A percentile compares a stretch with the other conserved stretches of the same genome.
Evolutionary conservation across 192 early-diverging fungal genomes (phyloP).

Genomic region (Entomortierella chlamydospora): DNA sequence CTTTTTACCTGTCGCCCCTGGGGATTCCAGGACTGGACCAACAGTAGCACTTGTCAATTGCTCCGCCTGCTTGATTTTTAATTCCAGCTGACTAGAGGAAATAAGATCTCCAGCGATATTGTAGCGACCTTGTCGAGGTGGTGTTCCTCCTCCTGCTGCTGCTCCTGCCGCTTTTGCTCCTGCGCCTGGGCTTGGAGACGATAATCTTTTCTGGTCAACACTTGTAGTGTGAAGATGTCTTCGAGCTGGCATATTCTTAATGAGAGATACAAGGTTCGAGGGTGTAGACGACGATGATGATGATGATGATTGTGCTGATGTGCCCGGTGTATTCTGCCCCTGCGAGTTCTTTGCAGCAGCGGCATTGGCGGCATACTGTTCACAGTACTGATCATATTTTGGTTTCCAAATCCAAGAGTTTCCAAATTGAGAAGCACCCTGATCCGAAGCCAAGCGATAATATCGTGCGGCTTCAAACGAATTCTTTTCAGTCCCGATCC

Average conservation of each 20-base stretch:
- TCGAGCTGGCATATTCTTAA: background rate
- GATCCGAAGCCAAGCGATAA: slow-evolving; percentile 76
- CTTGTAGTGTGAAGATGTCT: background rate
- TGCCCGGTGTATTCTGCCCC: background rate
- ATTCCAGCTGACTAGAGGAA: slow-evolving; percentile 39
- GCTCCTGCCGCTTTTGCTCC: background rate
- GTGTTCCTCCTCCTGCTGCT: background rate
- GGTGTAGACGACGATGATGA: background rate
- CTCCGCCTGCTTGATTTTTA: slow-evolving; percentile 27
- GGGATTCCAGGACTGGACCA: slow-evolving; percentile 1
- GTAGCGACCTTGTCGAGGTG: slow-evolving; percentile 8
- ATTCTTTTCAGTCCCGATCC: slow-evolving; percentile 69
- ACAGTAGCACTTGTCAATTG: slow-evolving; percentile 21
- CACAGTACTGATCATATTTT: slow-evolving; percentile 73
- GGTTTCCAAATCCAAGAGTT: slow-evolving; percentile 88
- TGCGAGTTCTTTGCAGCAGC: background rate
- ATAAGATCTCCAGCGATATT: slow-evolving; percentile 37
- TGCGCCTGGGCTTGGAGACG: no score
- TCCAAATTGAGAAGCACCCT: slow-evolving; percentile 78
- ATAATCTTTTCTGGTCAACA: background rate
- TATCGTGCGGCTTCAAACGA: slow-evolving; percentile 75
- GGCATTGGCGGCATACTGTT: slow-evolving; percentile 13
- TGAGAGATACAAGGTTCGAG: background rate
- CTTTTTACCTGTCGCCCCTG: slow-evolving; percentile 23
- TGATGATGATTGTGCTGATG: background rate